Base-by-base conservation (phyloP, 2,329 filamentous ascomycete genomes). In the Coleophoma cylindrospora region DNA sequence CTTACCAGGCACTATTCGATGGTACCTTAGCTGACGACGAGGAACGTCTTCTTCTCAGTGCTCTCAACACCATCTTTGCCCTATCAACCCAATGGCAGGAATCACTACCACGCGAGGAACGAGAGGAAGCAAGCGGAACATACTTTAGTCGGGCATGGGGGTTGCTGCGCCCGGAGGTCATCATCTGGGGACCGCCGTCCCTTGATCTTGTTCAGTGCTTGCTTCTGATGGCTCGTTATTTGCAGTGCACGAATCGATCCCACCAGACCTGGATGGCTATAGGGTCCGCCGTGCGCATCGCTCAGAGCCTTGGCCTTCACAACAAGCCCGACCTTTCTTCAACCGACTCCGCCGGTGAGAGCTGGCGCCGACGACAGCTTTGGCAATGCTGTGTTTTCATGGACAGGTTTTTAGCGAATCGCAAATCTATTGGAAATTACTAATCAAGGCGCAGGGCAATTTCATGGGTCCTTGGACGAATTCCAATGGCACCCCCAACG, bases 221-320 rank as follows among this genome's bases (percentile, higher is more conserved):
- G 1, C 57, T 77, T 0, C 60, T 77, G 5, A 73, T 74, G 52
- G 71, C 70, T 11, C 74, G 75, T 41, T 77, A 76, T 50, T 59
- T 76, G 0, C 74, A 76, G 40, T 74, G 74, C 43, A 76, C 74
- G 0, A 68, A 73, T 12, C 68, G 69, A 6, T 68, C 71, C 0
- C 70, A 76, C 50, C 70, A 74, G 50, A 75, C 72, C 1, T 77
- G 74, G 74, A 74, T 76, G 60, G 67, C 73, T 4, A 70, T 73
- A 0, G 74, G 74, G 0, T 62, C 71, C 4, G 73, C 73, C 0
- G 68, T 76, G 14, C 65, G 73, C 1, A 74, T 70, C 14, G 74
- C 74, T 0, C 72, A 76, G 45, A 70, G 72, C 0, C 50, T 77
- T 3, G 74, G 73, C 0, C 57, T 76, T 27, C 72, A 77, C 45